A percentile compares a stretch with the other conserved stretches of the same genome.
Conservation (phyloP, 371 early-diverging fungal genomes). For the Massospora cicadina region DNA sequence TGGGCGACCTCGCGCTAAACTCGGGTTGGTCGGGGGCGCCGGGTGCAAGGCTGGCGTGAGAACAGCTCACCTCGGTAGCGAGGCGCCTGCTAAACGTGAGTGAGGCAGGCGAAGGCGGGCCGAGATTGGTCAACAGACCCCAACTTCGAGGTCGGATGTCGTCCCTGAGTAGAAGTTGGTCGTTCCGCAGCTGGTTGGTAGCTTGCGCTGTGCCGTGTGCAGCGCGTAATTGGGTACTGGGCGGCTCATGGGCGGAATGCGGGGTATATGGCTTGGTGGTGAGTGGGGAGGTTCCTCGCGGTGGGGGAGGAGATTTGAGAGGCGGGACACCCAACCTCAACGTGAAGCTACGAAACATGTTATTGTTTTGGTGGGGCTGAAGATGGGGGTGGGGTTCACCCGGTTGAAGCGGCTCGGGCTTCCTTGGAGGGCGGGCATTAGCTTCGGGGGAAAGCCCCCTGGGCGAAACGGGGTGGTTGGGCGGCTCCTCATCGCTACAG, state of each 20-base stretch:
- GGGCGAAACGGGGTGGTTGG: neutral
- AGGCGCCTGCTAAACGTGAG: neutral
- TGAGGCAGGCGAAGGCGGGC: neutral
- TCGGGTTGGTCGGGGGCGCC: neutral
- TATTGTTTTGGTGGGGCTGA: neutral
- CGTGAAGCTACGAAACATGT: neutral
- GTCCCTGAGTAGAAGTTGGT: neutral
- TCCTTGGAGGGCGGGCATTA: neutral
- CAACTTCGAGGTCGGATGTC: neutral
- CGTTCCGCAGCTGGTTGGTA: neutral
- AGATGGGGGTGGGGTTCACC: neutral
- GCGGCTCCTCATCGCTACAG: neutral
- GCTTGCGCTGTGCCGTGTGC: neutral
- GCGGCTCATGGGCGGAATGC: neutral
- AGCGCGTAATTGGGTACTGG: neutral
- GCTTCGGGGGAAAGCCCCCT: neutral
- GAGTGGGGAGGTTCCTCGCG: neutral
- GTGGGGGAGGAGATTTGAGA: neutral
- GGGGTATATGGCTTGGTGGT: neutral
- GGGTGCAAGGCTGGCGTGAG: neutral
- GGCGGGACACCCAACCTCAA: neutral
- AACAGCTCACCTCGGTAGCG: neutral
- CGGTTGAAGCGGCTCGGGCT: neutral
- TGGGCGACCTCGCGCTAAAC: neutral
- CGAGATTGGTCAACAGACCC: neutral